Base-by-base conservation (phyloP, 139 green algal species). In the Pedinophyceae sp. region DNA sequence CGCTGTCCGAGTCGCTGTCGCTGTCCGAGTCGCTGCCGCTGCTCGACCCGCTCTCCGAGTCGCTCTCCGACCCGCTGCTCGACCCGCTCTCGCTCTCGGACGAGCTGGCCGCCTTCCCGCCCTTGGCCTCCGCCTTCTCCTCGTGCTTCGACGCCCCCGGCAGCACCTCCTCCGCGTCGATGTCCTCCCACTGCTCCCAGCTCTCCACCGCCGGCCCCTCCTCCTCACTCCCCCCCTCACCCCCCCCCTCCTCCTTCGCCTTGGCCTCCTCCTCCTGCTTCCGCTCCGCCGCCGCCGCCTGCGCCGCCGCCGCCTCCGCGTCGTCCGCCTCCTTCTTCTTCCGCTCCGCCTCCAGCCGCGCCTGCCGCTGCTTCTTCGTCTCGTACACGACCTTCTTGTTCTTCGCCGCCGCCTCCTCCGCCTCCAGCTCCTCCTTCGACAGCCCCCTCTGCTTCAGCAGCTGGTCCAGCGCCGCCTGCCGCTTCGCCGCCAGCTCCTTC, bases 401-500 rank as follows among this genome's bases (percentile, higher is more conserved):
- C 59, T 53, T 53, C 16, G 4, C n/a, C 2, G 27, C 30, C 30
- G 30, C 52, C n/a, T 17, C 22, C 38, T 48, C 39, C n/a, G 6
- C 38, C 30, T 67, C 55, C 40, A 15, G 38, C 34, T 29, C 20
- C 38, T 39, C 22, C 20, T 40, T 55, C 47, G 6, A 29, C n/a
- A 18, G 23, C 41, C 5, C 22, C 48, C 23, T 30, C 25, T 30
- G 59, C 4, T 60, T 61, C 29, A 95, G 72, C 45, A 97, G 65
- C 75, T 94, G 82, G 48, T 86, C 80, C 26, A 89, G 72, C 22
- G 75, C 76, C 0, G 79, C 85, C 58, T 93, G 64, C 18, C 84
- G 72, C 66, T 88, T 76, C 19, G 80, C 79, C 69, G 97, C 87
- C n/a, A n/a, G n/a, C 46, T 80, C 79, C 80, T 95, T 96, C 59